Evolutionary conservation across 805 yeast species (phyloP), one percentile per base, ranked within the genome.

Genomic region (Alloascoidea hylecoeti): DNA sequence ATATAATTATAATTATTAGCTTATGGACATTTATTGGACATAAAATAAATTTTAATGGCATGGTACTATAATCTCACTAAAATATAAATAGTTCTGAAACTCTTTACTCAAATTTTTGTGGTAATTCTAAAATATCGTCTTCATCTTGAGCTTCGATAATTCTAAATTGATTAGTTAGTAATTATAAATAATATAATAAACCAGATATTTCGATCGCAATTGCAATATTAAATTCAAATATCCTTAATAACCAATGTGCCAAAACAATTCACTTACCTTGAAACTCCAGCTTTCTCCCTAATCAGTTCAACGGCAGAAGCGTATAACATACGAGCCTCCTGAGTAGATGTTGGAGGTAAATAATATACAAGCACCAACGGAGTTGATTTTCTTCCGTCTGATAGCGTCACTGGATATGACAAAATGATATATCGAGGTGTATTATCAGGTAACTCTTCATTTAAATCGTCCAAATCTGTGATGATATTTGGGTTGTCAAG

Each of bases 291-390:
- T 46, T 78, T 77, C 37, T 72, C 75, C 55, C 89, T 68, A 41
- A 88, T 68, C 45, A 78, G 58, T 53, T 88, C 96, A 16, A 83
- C 71, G 2, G 95, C 94, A 3, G 92, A 94, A 1, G 96, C 96
- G 49, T 85, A 86, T 36, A 83, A 58, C 96, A 86, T 88, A 55
- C 79, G 76, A 50, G 70, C 64, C 39, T 80, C 82, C 52, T 79
- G 89, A 14, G 82, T 78, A n/a, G 84, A 67, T 0, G 94, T 84
- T 17, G 78, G 78, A 3, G 96, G 96, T 42, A 83, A 70, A 77
- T 88, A 88, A 55, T 85, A 88, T n/a, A 88, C 48, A 52, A 88
- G 56, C 2, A 86, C 83, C 43, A 80, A 66, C 2, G 95, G 96
- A 5, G 72, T 66, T 35, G 75, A 68, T 49, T 70, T 66, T 39